Conservation (phyloP, 2,329 filamentous ascomycete genomes). For the Arthroderma sp. region DNA sequence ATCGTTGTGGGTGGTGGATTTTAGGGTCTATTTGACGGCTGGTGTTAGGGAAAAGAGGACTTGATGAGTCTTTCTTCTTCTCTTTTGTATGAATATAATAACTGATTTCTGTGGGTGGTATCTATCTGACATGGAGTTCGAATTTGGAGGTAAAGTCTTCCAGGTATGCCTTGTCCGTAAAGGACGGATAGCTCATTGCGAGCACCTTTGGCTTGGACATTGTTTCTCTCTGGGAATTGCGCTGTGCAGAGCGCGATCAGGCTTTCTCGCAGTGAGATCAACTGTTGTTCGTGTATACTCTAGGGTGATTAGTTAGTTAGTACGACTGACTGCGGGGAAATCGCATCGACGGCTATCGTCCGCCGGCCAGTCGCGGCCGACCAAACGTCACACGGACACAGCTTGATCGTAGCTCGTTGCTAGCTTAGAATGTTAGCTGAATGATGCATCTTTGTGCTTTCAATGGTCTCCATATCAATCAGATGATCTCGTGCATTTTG, state of each 20-base stretch:
- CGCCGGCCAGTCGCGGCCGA: not conserved
- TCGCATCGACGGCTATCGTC: not conserved
- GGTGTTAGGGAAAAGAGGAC: not conserved
- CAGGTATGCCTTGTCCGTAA: slow-evolving; percentile 6
- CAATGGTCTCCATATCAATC: no score
- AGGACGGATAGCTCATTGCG: slow-evolving; percentile 5
- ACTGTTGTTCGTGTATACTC: not conserved
- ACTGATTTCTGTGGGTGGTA: no score
- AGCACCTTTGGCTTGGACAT: slow-evolving; percentile 6
- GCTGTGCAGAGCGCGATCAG: no score
- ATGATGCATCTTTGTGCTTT: no score
- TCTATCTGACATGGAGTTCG: slow-evolving; percentile 6
- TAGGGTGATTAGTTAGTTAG: not conserved
- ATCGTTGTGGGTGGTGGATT: slow-evolving; percentile 1
- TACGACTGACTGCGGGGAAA: not conserved
- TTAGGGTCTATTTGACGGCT: not conserved
- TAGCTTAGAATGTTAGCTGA: no score
- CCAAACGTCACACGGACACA: no score
- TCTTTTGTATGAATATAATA: not conserved
- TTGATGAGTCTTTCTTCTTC: not conserved
- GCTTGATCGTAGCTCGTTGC: no score
- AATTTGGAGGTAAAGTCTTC: slow-evolving; percentile 8
- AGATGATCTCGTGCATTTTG: no score
- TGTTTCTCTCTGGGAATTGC: no score
- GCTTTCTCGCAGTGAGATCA: no score